phyloP scores from a whole-genome alignment of 2,329 filamentous ascomycete genomes.

The Phialemoniopsis sp. region DNA sequence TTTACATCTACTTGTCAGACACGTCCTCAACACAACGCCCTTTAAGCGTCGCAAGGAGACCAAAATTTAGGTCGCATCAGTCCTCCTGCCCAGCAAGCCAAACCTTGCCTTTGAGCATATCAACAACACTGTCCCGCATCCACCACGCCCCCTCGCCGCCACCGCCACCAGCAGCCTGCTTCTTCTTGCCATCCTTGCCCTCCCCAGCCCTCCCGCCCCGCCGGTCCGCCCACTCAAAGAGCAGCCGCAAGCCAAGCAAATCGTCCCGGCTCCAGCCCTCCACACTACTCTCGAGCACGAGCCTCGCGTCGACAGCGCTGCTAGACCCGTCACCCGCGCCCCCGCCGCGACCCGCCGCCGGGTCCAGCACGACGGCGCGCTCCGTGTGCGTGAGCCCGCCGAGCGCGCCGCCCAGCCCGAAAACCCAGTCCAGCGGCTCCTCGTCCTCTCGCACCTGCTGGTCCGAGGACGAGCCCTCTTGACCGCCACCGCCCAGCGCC shows the following conservation, averaged over 20 bases:
- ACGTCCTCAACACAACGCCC: no score
- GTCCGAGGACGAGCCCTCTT: no score
- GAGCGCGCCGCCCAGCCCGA: slow-evolving; percentile 53
- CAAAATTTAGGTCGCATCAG: no score
- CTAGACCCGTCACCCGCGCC: slow-evolving; percentile 32
- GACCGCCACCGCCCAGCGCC: slow-evolving; percentile 50
- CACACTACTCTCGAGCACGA: slow-evolving; percentile 57
- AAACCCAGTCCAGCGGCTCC: slow-evolving; percentile 69
- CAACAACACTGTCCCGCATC: slow-evolving; percentile 51
- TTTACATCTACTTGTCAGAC: no score
- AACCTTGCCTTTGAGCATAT: slow-evolving; percentile 49
- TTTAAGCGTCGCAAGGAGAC: no score
- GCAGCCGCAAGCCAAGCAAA: slow-evolving; percentile 42
- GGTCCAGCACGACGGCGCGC: slow-evolving; percentile 55
- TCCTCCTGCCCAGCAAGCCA: slow-evolving; percentile 43
- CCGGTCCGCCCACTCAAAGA: slow-evolving; percentile 54
- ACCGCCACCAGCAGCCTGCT: slow-evolving; percentile 9
- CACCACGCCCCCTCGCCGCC: slow-evolving; percentile 40
- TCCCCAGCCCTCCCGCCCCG: slow-evolving; percentile 22
- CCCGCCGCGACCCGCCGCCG: slow-evolving; percentile 40
- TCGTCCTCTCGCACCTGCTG: slow-evolving; percentile 20
- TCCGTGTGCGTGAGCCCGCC: slow-evolving; percentile 60
- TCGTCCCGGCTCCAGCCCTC: slow-evolving; percentile 32
- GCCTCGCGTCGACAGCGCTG: slow-evolving; percentile 61
- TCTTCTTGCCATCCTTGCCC: slow-evolving; percentile 12